Evolutionary conservation across 2,329 filamentous ascomycete genomes (phyloP), one percentile per base, ranked within the genome.

Genomic region (Pezicula rhizophila): DNA sequence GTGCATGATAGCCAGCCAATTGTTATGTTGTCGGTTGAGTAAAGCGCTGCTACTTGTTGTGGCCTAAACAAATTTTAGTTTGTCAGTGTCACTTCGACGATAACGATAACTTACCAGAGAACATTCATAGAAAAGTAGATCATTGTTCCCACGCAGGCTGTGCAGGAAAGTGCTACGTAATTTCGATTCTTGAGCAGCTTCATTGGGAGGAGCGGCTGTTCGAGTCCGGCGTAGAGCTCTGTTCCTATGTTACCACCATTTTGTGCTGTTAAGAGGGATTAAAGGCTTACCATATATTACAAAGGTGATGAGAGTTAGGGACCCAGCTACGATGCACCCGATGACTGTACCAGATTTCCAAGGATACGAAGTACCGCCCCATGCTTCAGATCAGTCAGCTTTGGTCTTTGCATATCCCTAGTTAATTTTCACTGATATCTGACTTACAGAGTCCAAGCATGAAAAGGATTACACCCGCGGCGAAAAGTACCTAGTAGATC

Each of bases 111-210:
- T 12, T 38, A 20, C 15, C 40, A 20, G 18, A 26, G 25, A 64
- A 66, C 68, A 17, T 68, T 61, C 23, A 69, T 62, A 17, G 65
- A 63, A 34, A 68, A 63, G 46, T 67, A 69, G 55, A 68, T 68
- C 18, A 67, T 61, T 38, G 61, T 64, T 15, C 67, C 66, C 20
- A 65, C 66, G 3, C 67, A 55, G 8, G 63, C 65, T 10, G 59
- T 61, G 31, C 66, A 52, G 34, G 68, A 55, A 23, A 62, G 60
- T 17, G 60, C 60, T 5, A 64, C 60, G 33, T 60, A 42, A 12
- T 18, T 26, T 23, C 49, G 42, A 53, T 68, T 67, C 25, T 53
- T 56, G 56, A 68, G 67, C 18, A 67, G 52, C 42, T 62, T 57
- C 58, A 68, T 64, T 6, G 65, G 66, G n/a, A 69, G 59, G 18